Percentiles rank a stretch among this genome's conserved stretches.
Evolutionary conservation across 225 moss, liverwort and hornwort genomes (phyloP).

Genomic region (Pleurozium schreberi): DNA sequence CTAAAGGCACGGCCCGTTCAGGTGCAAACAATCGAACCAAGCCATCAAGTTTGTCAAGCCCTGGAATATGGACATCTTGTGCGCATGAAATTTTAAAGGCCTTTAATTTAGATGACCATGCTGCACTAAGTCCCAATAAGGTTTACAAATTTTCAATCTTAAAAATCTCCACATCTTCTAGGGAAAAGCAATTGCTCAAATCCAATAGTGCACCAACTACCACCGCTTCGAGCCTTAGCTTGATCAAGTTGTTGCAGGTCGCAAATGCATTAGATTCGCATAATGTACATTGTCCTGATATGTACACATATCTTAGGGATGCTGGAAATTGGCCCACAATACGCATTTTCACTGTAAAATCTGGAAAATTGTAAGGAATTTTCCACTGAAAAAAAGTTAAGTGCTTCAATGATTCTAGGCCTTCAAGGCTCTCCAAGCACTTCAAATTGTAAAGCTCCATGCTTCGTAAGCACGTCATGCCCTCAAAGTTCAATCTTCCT

Average conservation of each 20-base stretch:
- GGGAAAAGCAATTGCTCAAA: background rate
- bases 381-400: background rate
- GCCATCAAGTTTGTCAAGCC: too few species aligned
- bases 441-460: accelerated
- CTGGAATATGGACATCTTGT: too few species aligned
- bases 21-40: too few species aligned
- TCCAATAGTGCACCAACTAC: background rate
- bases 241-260: background rate
- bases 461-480: background rate
- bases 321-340: background rate
- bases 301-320: background rate
- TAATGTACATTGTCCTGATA: background rate
- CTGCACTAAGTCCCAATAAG: too few species aligned
- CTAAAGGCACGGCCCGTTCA: too few species aligned
- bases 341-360: too few species aligned
- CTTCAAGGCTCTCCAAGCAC: background rate
- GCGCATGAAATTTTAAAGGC: accelerated
- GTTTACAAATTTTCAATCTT: background rate
- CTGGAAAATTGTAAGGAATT: too few species aligned
- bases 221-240: accelerated
- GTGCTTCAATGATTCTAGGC: background rate
- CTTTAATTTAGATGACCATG: background rate
- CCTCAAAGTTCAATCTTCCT: background rate
- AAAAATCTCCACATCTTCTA: accelerated
- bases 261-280: background rate